Conservation (phyloP, 768 basidiomycete genomes). For the Leccinum arenicola region DNA sequence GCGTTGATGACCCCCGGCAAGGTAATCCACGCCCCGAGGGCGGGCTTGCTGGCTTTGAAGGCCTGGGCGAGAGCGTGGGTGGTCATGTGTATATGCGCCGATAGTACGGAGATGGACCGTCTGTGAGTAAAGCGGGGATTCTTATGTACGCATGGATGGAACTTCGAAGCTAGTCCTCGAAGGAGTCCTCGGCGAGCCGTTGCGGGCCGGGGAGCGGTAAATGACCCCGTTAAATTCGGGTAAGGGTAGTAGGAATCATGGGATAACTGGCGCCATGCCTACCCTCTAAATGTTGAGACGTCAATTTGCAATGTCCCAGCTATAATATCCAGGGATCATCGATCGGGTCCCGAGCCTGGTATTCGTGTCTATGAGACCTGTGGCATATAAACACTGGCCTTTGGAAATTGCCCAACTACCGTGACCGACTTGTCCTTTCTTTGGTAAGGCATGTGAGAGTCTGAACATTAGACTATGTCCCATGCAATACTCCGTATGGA, state of each 20-base stretch:
- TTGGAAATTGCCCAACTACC: background rate
- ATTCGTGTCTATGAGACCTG: background rate
- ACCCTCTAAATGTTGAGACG: background rate
- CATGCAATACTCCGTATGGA: no score
- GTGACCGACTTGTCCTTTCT: no score
- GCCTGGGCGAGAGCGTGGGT: slow-evolving; percentile 51
- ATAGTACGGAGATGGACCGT: background rate
- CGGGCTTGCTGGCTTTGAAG: slow-evolving; percentile 54
- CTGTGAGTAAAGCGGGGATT: background rate
- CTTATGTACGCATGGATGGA: background rate
- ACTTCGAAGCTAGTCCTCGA: background rate
- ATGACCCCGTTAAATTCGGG: background rate
- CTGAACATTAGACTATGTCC: no score
- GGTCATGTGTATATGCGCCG: slow-evolving; percentile 36
- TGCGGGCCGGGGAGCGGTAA: background rate
- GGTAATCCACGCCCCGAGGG: slow-evolving; percentile 68
- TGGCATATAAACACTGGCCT: background rate
- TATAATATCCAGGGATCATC: background rate
- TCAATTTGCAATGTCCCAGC: background rate
- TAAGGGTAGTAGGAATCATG: background rate
- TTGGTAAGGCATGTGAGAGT: no score
- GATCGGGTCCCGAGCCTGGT: background rate
- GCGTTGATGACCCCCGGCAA: slow-evolving; percentile 58
- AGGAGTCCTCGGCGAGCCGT: slow-evolving; percentile 9
- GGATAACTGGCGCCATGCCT: background rate